phyloP scores from a whole-genome alignment of 306 rosid species.

The Bauhinia variegata region DNA sequence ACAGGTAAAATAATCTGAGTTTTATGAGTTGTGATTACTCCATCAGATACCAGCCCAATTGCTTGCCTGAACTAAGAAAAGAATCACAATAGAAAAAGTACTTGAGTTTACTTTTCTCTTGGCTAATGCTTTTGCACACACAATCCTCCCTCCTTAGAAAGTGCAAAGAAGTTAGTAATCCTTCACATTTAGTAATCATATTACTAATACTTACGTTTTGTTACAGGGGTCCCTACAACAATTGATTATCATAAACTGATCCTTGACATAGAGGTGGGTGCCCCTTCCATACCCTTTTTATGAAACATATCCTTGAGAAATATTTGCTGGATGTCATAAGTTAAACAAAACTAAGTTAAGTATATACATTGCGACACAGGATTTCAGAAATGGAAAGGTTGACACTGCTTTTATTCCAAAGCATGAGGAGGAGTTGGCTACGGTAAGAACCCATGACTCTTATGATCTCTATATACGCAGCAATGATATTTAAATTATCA shows the following conservation, averaged over 20 bases:
- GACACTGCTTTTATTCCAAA: constrained; percentile 96
- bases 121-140: not conserved
- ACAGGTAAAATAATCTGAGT: constrained; percentile 58
- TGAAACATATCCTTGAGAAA: constrained; percentile 12
- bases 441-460: constrained; percentile 50
- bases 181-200: constrained; percentile 15
- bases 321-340: constrained; percentile 22
- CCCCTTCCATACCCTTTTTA: constrained; percentile 14
- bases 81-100: not conserved
- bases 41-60: constrained; percentile 19
- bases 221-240: constrained; percentile 96
- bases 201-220: constrained; percentile 18
- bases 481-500: constrained; percentile 7
- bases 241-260: constrained; percentile 97
- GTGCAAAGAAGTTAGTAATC: not conserved
- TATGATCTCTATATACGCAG: not conserved
- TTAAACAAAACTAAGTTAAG: constrained; percentile 20
- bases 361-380: constrained; percentile 50
- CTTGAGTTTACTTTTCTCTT: constrained; percentile 10
- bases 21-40: constrained; percentile 23
- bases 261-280: constrained; percentile 79
- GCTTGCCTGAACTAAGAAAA: constrained; percentile 26
- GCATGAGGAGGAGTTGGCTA: constrained; percentile 81
- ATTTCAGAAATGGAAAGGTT: constrained; percentile 87
- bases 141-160: not conserved